Base-by-base conservation (phyloP, 163 green algal genomes). In the Scenedesmus sp. region DNA sequence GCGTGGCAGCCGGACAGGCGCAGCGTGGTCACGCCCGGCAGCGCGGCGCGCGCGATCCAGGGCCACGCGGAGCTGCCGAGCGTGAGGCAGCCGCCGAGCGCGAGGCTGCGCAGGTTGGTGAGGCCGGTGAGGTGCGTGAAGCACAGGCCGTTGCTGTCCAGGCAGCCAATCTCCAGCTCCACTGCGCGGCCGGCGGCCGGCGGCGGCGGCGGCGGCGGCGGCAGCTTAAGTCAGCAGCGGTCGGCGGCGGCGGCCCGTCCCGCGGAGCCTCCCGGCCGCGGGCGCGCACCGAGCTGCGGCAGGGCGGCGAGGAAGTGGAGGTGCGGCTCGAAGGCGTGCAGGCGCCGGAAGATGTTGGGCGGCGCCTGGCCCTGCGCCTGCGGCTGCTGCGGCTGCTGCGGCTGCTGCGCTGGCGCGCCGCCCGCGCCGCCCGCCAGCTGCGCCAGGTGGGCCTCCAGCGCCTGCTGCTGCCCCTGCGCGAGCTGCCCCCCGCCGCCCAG, bases 161-260 rank as follows among this genome's bases (percentile, higher is more conserved):
- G 54, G 54, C 54, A 63, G 24, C 54, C 54, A 26, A 63, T 26
- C 54, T 63, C 54, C 5, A 63, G 4, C 54, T 63, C 54, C 17
- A 63, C 54, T 63, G 54, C n/a, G n/a, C 11, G 54, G 18, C 10
- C 24, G 22, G 15, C 29, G 15, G 20, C 6, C 24, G 7, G 54
- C n/a, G 34, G 54, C 54, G 34, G 54, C 54, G 20, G 54, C 54
- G 34, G 54, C 54, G 34, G 54, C 54, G 34, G 54, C 3, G 4
- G 54, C 54, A 63, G 50, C 50, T 31, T 20, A 6, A 18, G 14
- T n/a, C 24, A 22, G 50, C 50, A 58, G 50, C 50, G 26, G 10
- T n/a, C 7, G 50, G 6, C 24, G 50, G 6, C 11, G 50, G n/a
- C n/a, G n/a, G n/a, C n/a, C n/a, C n/a, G n/a, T n/a, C n/a, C n/a